A percentile compares a stretch with the other conserved stretches of the same genome.
phyloP scores from a whole-genome alignment of 148 eudicot species.

The Talinum fruticosum region DNA sequence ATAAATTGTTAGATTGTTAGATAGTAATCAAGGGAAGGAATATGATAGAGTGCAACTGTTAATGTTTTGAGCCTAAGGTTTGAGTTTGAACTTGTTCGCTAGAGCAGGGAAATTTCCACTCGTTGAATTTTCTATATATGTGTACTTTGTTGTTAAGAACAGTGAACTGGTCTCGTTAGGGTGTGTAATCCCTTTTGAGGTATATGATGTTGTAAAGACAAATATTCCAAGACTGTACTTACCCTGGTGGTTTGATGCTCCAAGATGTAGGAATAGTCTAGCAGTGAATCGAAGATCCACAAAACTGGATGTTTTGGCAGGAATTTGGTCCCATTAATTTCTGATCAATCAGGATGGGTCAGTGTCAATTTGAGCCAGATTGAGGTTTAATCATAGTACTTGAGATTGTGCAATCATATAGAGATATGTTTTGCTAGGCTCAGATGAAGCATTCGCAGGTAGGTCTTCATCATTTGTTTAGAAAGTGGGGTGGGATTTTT shows the following conservation, averaged over 20 bases:
- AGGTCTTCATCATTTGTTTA: constrained; percentile 16
- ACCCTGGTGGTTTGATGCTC: neutral
- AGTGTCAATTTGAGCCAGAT: neutral
- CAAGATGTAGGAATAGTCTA: neutral
- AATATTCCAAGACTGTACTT: neutral
- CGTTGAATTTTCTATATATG: too few species aligned
- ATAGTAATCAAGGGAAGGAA: too few species aligned
- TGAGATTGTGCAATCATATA: neutral
- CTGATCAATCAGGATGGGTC: neutral
- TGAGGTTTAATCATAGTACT: too few species aligned
- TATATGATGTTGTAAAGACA: too few species aligned
- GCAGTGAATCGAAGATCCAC: neutral
- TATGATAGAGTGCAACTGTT: too few species aligned
- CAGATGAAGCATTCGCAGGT: neutral
- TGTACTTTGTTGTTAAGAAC: neutral
- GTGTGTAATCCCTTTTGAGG: neutral
- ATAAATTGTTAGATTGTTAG: too few species aligned
- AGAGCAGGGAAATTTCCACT: too few species aligned
- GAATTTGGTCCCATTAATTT: neutral
- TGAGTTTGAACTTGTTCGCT: too few species aligned
- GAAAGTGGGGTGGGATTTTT: constrained; percentile 1
- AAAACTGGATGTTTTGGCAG: neutral
- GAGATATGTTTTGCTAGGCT: neutral
- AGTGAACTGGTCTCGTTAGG: neutral
- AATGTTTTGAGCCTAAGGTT: too few species aligned